A percentile compares a stretch with the other conserved stretches of the same genome.
These are phyloP conservation scores for Aureobasidium musti DNA, from an alignment of 2,329 filamentous ascomycete genomes.

Conservation along the genomic window DNA sequence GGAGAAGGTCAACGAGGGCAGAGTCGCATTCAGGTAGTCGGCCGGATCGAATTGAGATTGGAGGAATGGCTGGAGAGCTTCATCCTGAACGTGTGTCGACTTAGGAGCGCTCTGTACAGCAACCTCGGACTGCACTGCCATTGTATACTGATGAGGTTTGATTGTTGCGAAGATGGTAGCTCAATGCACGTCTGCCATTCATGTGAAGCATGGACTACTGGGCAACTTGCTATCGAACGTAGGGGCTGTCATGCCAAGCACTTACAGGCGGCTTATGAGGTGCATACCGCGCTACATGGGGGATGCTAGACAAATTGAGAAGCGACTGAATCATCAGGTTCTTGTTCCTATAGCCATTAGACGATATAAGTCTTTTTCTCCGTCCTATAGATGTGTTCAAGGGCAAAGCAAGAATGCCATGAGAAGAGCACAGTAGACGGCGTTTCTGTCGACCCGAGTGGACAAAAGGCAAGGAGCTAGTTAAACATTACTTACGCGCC, in stretches of 20 bases:
- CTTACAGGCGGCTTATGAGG: neutral
- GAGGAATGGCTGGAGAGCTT: slow-evolving; percentile 73
- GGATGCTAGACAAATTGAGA: neutral
- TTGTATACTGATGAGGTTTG: neutral
- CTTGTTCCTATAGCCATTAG: too few relatives aligned
- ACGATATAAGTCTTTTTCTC: neutral
- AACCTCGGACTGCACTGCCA: slow-evolving; percentile 29
- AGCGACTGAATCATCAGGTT: neutral
- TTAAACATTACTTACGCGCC: neutral
- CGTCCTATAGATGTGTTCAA: neutral
- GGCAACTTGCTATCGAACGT: neutral
- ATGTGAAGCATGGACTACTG: slow-evolving; percentile 1
- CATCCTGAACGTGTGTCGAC: slow-evolving; percentile 68
- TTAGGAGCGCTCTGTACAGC: slow-evolving; percentile 35
- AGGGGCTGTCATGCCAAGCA: neutral
- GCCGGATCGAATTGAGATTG: slow-evolving; percentile 76
- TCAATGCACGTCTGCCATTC: neutral
- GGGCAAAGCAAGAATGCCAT: neutral
- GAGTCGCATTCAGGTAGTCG: slow-evolving; percentile 76
- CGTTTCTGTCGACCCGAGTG: neutral
- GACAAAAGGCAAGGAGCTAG: neutral
- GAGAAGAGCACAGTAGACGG: neutral
- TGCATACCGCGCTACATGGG: neutral
- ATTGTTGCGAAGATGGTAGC: neutral
- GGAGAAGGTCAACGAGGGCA: slow-evolving; percentile 66